Base-by-base conservation (phyloP, 1,284 basidiomycete species). In the Amylostereum areolatum region DNA sequence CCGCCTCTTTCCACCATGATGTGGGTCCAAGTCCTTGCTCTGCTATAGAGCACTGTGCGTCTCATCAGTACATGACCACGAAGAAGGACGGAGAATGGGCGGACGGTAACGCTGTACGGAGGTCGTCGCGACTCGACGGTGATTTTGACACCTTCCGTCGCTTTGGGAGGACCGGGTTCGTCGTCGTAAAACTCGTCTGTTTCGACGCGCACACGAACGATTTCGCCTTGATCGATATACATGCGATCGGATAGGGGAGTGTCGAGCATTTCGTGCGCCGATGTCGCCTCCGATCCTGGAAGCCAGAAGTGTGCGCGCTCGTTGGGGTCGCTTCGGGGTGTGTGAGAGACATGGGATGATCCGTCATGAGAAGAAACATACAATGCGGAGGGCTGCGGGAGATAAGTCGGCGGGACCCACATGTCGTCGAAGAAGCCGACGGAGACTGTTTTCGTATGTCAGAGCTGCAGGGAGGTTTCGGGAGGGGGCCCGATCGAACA, bases 351-450 rank as follows among this genome's bases (percentile, higher is more conserved):
- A 24, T 55, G 47, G 12, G 32, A 10, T n/a, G 35, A 30, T 34
- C 29, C 29, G 29, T 45, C 28, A 32, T 1, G 47, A 31, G 25
- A 31, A 31, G 40, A 46, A 28, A 69, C 85, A 52, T 61, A 90
- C 87, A 92, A 94, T 3, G 87, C 80, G 31, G 79, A 82, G 2
- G 89, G 88, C 57, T 83, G 78, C 3, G 90, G 91, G 36, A 81
- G 83, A 70, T 77, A 95, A 49, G 69, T 78, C 32, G 68, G 70
- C 40, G 74, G 88, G 43, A 98, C 80, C 63, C 92, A 90, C 35
- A 98, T 86, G 61, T 97, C 94, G 63, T 96, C 91, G 62, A 98
- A 99, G 71, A 99, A 98, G 11, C 86, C 89, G 34, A 97, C 68
- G 6, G 89, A 84, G 32, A 97, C 92, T 96, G 59, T 32, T 46